phyloP scores from a whole-genome alignment of 306 rosid genomes.

The Datisca glomerata region DNA sequence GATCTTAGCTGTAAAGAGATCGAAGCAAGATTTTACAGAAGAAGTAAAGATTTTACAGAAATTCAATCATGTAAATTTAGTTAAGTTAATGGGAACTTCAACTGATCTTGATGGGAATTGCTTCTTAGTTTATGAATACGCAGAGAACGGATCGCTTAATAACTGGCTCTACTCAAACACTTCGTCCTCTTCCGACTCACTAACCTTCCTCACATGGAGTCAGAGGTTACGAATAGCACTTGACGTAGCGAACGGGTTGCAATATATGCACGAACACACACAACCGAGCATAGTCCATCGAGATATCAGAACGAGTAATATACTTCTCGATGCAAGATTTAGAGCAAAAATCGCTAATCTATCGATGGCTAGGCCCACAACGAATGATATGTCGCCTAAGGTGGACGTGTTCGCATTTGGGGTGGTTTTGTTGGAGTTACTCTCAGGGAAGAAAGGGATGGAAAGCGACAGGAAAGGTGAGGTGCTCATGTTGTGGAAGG shows the following conservation, averaged over 20 bases:
- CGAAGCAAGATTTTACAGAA: conserved; percentile 38
- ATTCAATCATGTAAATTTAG: conserved; percentile 68
- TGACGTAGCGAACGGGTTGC: conserved; percentile 67
- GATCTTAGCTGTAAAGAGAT: conserved; percentile 43
- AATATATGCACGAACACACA: conserved; percentile 79
- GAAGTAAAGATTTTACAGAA: conserved; percentile 68
- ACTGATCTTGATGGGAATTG: conserved; percentile 31
- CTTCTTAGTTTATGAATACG: conserved; percentile 62
- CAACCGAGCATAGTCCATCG: conserved; percentile 61
- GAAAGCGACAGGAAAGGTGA: conserved; percentile 36
- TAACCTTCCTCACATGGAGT: conserved; percentile 60
- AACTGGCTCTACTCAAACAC: conserved; percentile 37
- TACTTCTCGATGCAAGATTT: conserved; percentile 49
- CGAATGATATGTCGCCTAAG: conserved; percentile 29
- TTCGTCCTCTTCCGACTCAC: too few species aligned
- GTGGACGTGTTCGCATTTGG: conserved; percentile 66
- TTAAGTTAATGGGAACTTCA: conserved; percentile 54
- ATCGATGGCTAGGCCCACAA: conserved; percentile 46
- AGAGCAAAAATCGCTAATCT: conserved; percentile 81
- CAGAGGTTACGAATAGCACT: conserved; percentile 63
- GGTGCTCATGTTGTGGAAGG: conserved; percentile 59
- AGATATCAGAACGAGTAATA: conserved; percentile 55
- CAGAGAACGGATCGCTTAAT: conserved; percentile 65
- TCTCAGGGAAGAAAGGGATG: conserved; percentile 51
- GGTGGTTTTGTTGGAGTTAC: conserved; percentile 48